phyloP scores from a whole-genome alignment of 768 basidiomycete species.

The Phylloporus sp. region DNA sequence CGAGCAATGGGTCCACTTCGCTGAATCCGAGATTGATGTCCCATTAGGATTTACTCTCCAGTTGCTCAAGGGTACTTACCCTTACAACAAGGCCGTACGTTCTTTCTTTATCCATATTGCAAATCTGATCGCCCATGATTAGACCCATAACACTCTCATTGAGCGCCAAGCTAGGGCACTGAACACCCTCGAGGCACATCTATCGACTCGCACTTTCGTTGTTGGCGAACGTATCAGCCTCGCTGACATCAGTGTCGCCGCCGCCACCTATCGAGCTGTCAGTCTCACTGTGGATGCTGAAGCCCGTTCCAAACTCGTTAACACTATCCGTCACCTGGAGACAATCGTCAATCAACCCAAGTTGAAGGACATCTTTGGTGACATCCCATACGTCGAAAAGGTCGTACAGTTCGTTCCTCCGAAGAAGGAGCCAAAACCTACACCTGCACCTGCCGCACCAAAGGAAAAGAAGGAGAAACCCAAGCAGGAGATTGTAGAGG shows the following conservation, averaged over 20 bases:
- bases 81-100: slow-evolving; percentile 83
- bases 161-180: slow-evolving; percentile 59
- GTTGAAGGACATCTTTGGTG: slow-evolving; percentile 63
- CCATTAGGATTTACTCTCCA: slow-evolving; percentile 35
- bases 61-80: slow-evolving; percentile 47
- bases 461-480: slow-evolving; percentile 64
- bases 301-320: slow-evolving; percentile 62
- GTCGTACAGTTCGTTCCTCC: slow-evolving; percentile 68
- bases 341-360: slow-evolving; percentile 84
- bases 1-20: slow-evolving; percentile 81
- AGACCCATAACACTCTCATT: slow-evolving; percentile 56
- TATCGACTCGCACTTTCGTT: slow-evolving; percentile 80
- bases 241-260: slow-evolving; percentile 76
- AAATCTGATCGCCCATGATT: neutral
- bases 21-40: slow-evolving; percentile 58
- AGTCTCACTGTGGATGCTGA: slow-evolving; percentile 60
- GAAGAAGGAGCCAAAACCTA: slow-evolving; percentile 57
- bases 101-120: neutral
- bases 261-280: slow-evolving; percentile 52
- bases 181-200: slow-evolving; percentile 66
- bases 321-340: slow-evolving; percentile 80
- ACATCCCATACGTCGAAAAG: slow-evolving; percentile 63
- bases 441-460: slow-evolving; percentile 37
- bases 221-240: slow-evolving; percentile 93
- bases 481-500: slow-evolving; percentile 47